Percentiles rank a stretch among this genome's conserved stretches.
Evolutionary conservation across 1,139 yeast species (phyloP).

Genomic region (Lipomyces yarrowii): DNA sequence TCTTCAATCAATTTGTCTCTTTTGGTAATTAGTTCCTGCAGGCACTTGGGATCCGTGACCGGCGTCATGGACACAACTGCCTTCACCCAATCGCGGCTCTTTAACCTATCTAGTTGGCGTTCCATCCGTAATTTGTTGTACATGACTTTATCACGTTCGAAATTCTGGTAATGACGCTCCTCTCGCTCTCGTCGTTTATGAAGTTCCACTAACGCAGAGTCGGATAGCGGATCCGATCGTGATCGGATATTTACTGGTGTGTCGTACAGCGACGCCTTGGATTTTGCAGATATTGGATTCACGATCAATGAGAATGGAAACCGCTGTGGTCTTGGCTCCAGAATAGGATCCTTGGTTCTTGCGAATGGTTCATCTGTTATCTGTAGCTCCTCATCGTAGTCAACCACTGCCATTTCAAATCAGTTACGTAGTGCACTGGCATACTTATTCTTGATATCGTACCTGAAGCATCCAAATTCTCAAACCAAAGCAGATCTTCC

Average conservation of each 20-base stretch:
- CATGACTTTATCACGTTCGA: slow-evolving; percentile 56
- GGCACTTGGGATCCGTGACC: slow-evolving; percentile 53
- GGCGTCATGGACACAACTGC: slow-evolving; percentile 56
- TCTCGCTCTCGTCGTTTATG: slow-evolving; percentile 68
- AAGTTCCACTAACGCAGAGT: slow-evolving; percentile 51
- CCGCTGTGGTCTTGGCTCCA: background rate
- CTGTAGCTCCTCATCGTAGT: slow-evolving; percentile 9
- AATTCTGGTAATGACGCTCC: slow-evolving; percentile 62
- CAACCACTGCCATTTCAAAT: slow-evolving; percentile 8
- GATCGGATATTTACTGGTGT: slow-evolving; percentile 13
- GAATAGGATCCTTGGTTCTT: background rate
- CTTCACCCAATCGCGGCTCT: slow-evolving; percentile 59
- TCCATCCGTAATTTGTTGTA: slow-evolving; percentile 56
- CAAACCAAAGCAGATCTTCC: slow-evolving; percentile 26
- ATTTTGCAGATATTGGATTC: slow-evolving; percentile 5
- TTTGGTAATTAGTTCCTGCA: slow-evolving; percentile 54
- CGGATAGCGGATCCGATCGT: slow-evolving; percentile 46
- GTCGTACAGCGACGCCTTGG: slow-evolving; percentile 7
- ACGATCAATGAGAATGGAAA: background rate
- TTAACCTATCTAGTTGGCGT: slow-evolving; percentile 50
- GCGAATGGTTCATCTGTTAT: slow-evolving; percentile 4
- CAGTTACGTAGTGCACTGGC: background rate
- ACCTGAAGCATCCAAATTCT: slow-evolving; percentile 14
- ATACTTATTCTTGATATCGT: background rate
- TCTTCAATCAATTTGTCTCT: slow-evolving; percentile 55